A percentile compares a stretch with the other conserved stretches of the same genome.
Conservation (phyloP, 768 basidiomycete species). For the Hysterangium stoloniferum region DNA sequence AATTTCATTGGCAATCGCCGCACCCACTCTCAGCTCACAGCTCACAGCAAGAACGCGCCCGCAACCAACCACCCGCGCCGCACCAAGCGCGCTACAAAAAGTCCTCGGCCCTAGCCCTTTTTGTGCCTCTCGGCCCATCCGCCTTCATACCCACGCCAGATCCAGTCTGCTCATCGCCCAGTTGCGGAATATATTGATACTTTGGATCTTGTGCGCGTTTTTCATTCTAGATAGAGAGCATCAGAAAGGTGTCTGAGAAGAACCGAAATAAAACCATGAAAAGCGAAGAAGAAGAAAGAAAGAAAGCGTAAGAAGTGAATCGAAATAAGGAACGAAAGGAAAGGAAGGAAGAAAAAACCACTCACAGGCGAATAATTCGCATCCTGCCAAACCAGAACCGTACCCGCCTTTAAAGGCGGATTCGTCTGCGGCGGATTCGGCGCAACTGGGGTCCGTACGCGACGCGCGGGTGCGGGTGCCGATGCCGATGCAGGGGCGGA, state of each 20-base stretch:
- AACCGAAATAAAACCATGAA: not conserved
- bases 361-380: slow-evolving; percentile 73
- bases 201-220: slow-evolving; percentile 56
- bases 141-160: slow-evolving; percentile 23
- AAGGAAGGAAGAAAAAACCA: slow-evolving; percentile 14
- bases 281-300: not conserved
- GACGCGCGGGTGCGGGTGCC: slow-evolving; percentile 13
- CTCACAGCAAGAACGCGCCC: too few species aligned
- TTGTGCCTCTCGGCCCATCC: slow-evolving; percentile 68
- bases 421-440: slow-evolving; percentile 62
- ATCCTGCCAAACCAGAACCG: slow-evolving; percentile 65
- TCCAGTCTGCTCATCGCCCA: slow-evolving; percentile 20
- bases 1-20: too few species aligned
- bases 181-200: slow-evolving; percentile 49
- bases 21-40: too few species aligned
- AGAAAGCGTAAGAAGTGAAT: not conserved
- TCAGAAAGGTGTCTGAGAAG: not conserved
- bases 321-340: not conserved
- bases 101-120: slow-evolving; percentile 81
- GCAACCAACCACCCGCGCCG: too few species aligned
- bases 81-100: slow-evolving; percentile 57
- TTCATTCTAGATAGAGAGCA: slow-evolving; percentile 53
- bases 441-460: slow-evolving; percentile 30
- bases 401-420: slow-evolving; percentile 68
- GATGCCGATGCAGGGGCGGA: slow-evolving; percentile 11